Evolutionary conservation across 1,284 basidiomycete species (phyloP).

Genomic region (Marasmius sp.): DNA sequence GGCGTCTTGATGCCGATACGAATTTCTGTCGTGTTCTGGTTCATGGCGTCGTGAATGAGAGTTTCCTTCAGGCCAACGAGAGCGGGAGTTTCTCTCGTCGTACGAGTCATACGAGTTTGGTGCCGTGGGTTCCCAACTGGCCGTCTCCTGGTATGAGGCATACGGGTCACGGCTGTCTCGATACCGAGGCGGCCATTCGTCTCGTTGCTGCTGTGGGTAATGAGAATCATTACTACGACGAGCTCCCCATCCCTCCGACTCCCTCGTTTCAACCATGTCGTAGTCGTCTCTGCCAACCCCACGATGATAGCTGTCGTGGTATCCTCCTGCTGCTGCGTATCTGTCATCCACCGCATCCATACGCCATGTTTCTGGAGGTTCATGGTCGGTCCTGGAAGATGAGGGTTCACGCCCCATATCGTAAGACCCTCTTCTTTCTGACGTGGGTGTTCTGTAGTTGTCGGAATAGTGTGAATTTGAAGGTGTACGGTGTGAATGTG

Average conservation of each 20-base stretch:
- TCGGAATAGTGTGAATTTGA: slow-evolving; percentile 47
- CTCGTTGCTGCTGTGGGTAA: slow-evolving; percentile 36
- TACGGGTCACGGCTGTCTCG: slow-evolving; percentile 36
- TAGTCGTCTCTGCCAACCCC: slow-evolving; percentile 47
- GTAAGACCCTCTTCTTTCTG: slow-evolving; percentile 41
- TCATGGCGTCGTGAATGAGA: slow-evolving; percentile 29
- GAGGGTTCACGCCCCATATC: slow-evolving; percentile 49
- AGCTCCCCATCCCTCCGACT: slow-evolving; percentile 43
- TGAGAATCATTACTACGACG: slow-evolving; percentile 36
- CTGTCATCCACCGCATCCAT: slow-evolving; percentile 49
- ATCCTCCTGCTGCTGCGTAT: slow-evolving; percentile 31
- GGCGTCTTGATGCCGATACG: not conserved
- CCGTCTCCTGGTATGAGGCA: slow-evolving; percentile 42
- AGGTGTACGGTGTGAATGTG: slow-evolving; percentile 30
- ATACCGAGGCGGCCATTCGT: slow-evolving; percentile 49
- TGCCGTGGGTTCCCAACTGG: slow-evolving; percentile 36
- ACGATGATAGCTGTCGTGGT: slow-evolving; percentile 49
- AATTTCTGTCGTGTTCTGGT: slow-evolving; percentile 15
- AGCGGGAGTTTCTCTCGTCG: slow-evolving; percentile 23
- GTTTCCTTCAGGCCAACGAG: slow-evolving; percentile 45
- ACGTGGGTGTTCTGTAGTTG: slow-evolving; percentile 45
- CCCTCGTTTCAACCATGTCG: slow-evolving; percentile 41
- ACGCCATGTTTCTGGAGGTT: slow-evolving; percentile 49
- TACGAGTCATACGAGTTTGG: slow-evolving; percentile 39
- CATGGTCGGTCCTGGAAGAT: slow-evolving; percentile 48